phyloP scores from a whole-genome alignment of 179 eudicot genomes.

The Beta lomatogona region DNA sequence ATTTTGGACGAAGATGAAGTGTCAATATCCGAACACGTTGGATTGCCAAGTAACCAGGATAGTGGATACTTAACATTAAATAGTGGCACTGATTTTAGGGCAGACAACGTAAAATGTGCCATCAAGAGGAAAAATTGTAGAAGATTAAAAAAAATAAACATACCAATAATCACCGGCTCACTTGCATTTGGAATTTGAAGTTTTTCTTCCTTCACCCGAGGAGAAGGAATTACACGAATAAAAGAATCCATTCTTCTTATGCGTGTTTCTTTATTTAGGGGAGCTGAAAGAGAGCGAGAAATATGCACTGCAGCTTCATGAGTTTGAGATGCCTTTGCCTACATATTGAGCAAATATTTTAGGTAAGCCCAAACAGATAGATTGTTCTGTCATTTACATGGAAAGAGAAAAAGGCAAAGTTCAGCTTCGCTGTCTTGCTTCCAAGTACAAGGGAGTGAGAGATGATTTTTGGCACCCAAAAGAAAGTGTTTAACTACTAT shows the following conservation, averaged over 20 bases:
- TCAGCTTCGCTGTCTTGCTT: background rate
- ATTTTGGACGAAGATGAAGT: background rate
- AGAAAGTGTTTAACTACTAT: background rate
- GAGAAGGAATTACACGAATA: slow-evolving; percentile 45
- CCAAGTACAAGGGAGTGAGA: background rate
- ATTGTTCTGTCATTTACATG: background rate
- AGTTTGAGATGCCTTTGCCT: slow-evolving; percentile 33
- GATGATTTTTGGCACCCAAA: background rate
- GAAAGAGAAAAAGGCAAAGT: background rate
- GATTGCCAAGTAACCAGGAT: background rate
- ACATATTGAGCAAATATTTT: background rate
- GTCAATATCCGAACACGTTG: background rate
- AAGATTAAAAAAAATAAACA: background rate
- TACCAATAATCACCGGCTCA: slow-evolving; percentile 24
- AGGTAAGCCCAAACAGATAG: background rate
- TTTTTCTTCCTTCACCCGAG: slow-evolving; percentile 29
- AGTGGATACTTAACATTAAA: background rate
- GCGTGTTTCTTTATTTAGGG: slow-evolving; percentile 32
- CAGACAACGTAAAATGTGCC: background rate
- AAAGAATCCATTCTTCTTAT: slow-evolving; percentile 36
- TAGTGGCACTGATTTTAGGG: background rate
- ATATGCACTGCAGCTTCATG: slow-evolving; percentile 36
- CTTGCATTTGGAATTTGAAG: slow-evolving; percentile 17
- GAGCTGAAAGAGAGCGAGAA: slow-evolving; percentile 52
- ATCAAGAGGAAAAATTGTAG: background rate